A percentile compares a stretch with the other conserved stretches of the same genome.
Conservation (phyloP, 2,329 filamentous ascomycete species). For the Apiospora saccharicola region DNA sequence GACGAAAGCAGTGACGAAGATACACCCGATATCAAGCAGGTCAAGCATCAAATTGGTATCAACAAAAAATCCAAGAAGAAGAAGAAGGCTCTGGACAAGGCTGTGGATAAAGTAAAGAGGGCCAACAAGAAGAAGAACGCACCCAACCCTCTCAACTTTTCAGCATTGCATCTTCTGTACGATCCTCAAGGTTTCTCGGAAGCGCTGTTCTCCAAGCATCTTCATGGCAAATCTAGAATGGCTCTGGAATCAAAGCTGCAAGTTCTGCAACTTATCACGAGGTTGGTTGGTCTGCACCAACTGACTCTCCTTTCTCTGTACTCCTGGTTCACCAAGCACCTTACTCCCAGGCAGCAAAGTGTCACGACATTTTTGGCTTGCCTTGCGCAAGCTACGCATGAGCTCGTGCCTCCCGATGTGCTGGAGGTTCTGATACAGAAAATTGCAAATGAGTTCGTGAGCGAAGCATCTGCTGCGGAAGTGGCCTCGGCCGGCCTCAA, state of each 20-base stretch:
- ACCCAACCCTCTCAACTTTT: conserved; percentile 92
- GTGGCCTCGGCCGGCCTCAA: conserved; percentile 93
- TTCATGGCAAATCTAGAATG: conserved; percentile 85
- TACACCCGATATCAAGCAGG: conserved; percentile 73
- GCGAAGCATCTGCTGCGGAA: conserved; percentile 88
- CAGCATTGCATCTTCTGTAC: conserved; percentile 89
- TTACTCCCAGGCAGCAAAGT: conserved; percentile 85
- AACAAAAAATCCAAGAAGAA: conserved; percentile 98
- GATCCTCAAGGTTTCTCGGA: conserved; percentile 96
- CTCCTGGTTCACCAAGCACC: conserved; percentile 93
- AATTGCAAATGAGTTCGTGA: conserved; percentile 98
- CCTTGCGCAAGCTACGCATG: conserved; percentile 90
- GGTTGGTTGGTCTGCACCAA: conserved; percentile 91
- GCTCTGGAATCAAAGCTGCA: conserved; percentile 87
- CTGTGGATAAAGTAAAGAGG: conserved; percentile 81
- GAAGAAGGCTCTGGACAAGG: conserved; percentile 78
- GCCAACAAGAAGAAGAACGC: conserved; percentile 88
- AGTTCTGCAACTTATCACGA: conserved; percentile 89
- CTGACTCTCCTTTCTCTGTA: conserved; percentile 89
- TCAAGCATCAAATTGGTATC: conserved; percentile 86
- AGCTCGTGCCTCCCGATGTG: conserved; percentile 88
- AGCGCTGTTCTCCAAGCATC: conserved; percentile 78
- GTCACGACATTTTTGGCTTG: conserved; percentile 95
- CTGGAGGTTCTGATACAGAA: conserved; percentile 91
- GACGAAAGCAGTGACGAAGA: conserved; percentile 89